phyloP scores from a whole-genome alignment of 2,329 filamentous ascomycete genomes.

The Waltergamsia citrina region DNA sequence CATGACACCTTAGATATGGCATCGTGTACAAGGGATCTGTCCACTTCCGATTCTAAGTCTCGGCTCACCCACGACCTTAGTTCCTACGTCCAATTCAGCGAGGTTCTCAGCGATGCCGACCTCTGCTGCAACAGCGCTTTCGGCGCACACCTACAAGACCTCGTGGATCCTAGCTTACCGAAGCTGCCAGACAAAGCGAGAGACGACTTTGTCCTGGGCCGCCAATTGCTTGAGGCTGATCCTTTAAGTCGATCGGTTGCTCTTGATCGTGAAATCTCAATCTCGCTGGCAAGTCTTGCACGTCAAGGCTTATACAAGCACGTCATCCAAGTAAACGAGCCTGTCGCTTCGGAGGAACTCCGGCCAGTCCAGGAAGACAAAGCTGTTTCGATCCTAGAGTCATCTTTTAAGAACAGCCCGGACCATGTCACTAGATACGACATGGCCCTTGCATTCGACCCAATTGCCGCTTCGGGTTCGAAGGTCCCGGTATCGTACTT shows the following conservation, averaged over 20 bases:
- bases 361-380: slow-evolving; percentile 20
- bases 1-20: slow-evolving; percentile 28
- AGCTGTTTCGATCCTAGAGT: slow-evolving; percentile 25
- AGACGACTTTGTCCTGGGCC: slow-evolving; percentile 42
- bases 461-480: slow-evolving; percentile 44
- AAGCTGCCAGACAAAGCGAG: slow-evolving; percentile 33
- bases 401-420: slow-evolving; percentile 18
- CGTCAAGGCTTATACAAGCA: slow-evolving; percentile 12
- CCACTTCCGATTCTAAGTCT: background rate
- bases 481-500: slow-evolving; percentile 29
- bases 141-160: slow-evolving; percentile 31
- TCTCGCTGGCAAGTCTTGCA: slow-evolving; percentile 16
- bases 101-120: slow-evolving; percentile 58
- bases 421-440: slow-evolving; percentile 35
- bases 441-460: slow-evolving; percentile 50
- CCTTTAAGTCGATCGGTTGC: slow-evolving; percentile 17
- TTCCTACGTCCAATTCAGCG: slow-evolving; percentile 43
- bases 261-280: slow-evolving; percentile 15
- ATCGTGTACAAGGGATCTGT: background rate
- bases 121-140: slow-evolving; percentile 41
- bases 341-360: slow-evolving; percentile 7
- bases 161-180: slow-evolving; percentile 55
- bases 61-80: slow-evolving; percentile 15
- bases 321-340: background rate
- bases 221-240: slow-evolving; percentile 36